These are phyloP conservation scores for Termitomyces sp. DNA, from an alignment of 768 basidiomycete species.

Conservation along the genomic window DNA sequence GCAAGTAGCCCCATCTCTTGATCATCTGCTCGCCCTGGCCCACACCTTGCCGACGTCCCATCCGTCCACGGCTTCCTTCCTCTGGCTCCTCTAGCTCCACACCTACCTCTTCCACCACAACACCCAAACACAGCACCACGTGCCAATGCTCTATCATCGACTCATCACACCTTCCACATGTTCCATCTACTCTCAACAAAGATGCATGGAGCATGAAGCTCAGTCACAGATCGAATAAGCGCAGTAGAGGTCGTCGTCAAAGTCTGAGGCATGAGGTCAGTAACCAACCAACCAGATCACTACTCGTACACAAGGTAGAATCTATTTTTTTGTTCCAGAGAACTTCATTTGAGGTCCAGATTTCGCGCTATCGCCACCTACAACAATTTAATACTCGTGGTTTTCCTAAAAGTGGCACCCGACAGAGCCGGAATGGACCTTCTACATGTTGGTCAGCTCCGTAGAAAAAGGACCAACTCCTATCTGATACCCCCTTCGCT, in stretches of 20 bases:
- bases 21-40: too few species aligned
- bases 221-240: conserved; percentile 43
- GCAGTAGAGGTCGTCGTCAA: conserved; percentile 55
- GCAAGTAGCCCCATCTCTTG: too few species aligned
- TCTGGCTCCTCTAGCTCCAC: too few species aligned
- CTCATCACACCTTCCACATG: too few species aligned
- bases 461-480: not conserved
- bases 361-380: not conserved
- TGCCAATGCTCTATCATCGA: too few species aligned
- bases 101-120: too few species aligned
- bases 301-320: conserved; percentile 12
- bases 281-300: conserved; percentile 12
- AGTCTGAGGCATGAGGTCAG: conserved; percentile 54
- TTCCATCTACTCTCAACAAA: too few species aligned
- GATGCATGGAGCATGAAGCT: conserved; percentile 43
- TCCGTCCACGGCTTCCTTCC: too few species aligned
- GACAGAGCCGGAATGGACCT: conserved; percentile 62
- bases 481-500: not conserved
- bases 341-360: conserved; percentile 44
- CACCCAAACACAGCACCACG: too few species aligned
- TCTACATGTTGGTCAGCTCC: conserved; percentile 38
- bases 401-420: conserved; percentile 60
- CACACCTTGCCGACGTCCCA: too few species aligned
- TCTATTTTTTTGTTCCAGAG: conserved; percentile 23
- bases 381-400: not conserved